Conservation (phyloP, 2,329 filamentous ascomycete species). For the Metarhizium anisopliae region DNA sequence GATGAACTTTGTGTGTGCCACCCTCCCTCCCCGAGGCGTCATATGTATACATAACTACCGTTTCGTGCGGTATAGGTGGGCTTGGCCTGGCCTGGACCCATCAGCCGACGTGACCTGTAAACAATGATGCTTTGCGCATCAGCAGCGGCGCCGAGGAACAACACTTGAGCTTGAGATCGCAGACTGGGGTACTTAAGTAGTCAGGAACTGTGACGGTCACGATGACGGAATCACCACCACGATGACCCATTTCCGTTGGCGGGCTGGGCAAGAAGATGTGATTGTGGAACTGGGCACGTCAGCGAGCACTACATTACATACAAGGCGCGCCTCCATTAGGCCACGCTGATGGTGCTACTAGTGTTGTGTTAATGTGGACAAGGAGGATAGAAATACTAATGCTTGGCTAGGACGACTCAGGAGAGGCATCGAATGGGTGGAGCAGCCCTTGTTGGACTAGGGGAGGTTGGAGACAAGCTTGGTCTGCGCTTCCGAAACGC, state of each 20-base stretch:
- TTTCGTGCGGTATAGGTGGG: not conserved
- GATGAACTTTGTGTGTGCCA: not conserved
- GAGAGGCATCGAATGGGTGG: slow-evolving; percentile 2
- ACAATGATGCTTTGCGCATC: not conserved
- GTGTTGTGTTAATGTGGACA: not conserved
- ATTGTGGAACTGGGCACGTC: slow-evolving; percentile 2
- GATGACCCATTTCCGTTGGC: slow-evolving; percentile 11
- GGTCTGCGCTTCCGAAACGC: not conserved
- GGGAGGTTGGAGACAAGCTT: not conserved
- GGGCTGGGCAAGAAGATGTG: slow-evolving; percentile 4
- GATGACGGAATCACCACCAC: not conserved
- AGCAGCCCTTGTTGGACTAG: not conserved
- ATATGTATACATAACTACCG: not conserved
- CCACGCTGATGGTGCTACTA: not conserved
- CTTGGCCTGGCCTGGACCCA: not conserved
- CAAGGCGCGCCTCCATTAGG: not conserved
- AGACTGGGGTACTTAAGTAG: not conserved
- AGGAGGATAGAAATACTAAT: not conserved
- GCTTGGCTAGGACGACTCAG: slow-evolving; percentile 1
- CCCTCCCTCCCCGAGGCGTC: not conserved
- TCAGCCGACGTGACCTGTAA: not conserved
- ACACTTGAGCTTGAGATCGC: not conserved
- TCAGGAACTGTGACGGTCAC: not conserved
- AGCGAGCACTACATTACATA: not conserved
- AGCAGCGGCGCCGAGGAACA: not conserved